Percentiles rank a stretch among this genome's conserved stretches.
phyloP scores from a whole-genome alignment of 768 basidiomycete genomes.

The Tulasnella sp. region DNA sequence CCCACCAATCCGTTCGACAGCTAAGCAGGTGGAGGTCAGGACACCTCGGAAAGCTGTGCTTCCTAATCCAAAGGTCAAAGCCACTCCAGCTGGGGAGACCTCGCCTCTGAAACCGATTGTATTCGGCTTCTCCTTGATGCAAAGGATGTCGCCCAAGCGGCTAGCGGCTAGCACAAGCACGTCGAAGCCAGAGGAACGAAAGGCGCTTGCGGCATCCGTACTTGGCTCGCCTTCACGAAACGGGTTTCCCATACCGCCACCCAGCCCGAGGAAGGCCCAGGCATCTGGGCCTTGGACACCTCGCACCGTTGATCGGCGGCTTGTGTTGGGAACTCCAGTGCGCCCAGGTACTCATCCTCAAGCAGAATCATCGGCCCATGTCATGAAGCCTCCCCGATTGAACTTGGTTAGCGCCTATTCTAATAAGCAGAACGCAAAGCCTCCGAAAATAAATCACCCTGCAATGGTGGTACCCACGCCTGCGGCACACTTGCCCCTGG shows the following conservation, averaged over 20 bases:
- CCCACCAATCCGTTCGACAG: neutral
- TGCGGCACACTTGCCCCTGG: neutral
- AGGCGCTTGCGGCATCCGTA: neutral
- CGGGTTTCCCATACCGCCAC: neutral
- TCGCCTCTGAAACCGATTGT: neutral
- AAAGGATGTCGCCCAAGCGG: neutral
- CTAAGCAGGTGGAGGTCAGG: neutral
- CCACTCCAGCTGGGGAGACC: neutral
- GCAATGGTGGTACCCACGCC: neutral
- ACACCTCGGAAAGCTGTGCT: neutral
- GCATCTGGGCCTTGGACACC: neutral
- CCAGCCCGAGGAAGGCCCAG: neutral
- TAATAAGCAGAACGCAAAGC: neutral
- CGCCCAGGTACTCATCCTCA: neutral
- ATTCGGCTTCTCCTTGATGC: neutral
- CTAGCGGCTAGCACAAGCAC: neutral
- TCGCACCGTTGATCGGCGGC: neutral
- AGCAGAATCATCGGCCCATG: neutral
- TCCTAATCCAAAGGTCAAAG: neutral
- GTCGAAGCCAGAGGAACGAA: neutral
- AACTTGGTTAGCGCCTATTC: neutral
- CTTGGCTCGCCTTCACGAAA: neutral
- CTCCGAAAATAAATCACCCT: neutral
- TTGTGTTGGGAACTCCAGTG: neutral
- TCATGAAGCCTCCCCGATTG: neutral